These are phyloP conservation scores for Fusarium aywerte DNA, from an alignment of 2,329 filamentous ascomycete species.

Conservation along the genomic window DNA sequence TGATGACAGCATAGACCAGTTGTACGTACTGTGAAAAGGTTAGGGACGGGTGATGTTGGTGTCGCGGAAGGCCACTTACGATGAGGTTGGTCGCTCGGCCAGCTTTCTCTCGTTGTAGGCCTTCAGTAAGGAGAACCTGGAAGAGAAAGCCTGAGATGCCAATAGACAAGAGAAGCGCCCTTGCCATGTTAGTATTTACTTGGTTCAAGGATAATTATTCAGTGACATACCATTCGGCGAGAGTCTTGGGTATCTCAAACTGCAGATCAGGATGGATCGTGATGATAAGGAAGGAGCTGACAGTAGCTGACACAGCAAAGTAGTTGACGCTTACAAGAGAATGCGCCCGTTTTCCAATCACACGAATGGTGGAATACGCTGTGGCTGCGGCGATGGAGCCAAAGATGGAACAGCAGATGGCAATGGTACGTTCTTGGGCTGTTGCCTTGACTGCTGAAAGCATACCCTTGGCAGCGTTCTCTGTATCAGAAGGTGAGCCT, in stretches of 20 bases:
- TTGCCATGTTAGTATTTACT: slow-evolving; percentile 45
- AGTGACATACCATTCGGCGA: slow-evolving; percentile 43
- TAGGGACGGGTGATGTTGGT: rapidly evolving
- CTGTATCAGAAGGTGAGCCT: slow-evolving; percentile 1
- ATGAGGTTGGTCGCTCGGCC: slow-evolving; percentile 50
- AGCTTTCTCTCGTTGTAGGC: slow-evolving; percentile 73
- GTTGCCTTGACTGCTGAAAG: slow-evolving; percentile 54
- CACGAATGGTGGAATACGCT: slow-evolving; percentile 77
- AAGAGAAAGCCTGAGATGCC: slow-evolving; percentile 80
- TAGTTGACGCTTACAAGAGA: slow-evolving; percentile 83
- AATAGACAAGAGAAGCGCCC: slow-evolving; percentile 69
- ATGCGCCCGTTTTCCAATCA: slow-evolving; percentile 79
- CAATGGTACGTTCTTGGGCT: slow-evolving; percentile 70
- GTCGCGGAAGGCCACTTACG: slow-evolving; percentile 12
- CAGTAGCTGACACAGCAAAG: slow-evolving; percentile 73
- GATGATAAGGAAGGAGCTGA: slow-evolving; percentile 72
- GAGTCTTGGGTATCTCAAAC: slow-evolving; percentile 51
- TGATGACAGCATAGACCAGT: slow-evolving; percentile 51
- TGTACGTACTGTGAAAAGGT: slow-evolving; percentile 46
- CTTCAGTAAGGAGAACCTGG: slow-evolving; percentile 80
- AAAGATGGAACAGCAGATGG: slow-evolving; percentile 72
- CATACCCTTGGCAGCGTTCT: slow-evolving; percentile 35
- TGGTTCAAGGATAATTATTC: rapidly evolving
- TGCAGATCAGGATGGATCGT: slow-evolving; percentile 55
- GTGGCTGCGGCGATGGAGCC: slow-evolving; percentile 76